Base-by-base conservation (phyloP, 768 basidiomycete genomes). In the Naganishia onofrii region DNA sequence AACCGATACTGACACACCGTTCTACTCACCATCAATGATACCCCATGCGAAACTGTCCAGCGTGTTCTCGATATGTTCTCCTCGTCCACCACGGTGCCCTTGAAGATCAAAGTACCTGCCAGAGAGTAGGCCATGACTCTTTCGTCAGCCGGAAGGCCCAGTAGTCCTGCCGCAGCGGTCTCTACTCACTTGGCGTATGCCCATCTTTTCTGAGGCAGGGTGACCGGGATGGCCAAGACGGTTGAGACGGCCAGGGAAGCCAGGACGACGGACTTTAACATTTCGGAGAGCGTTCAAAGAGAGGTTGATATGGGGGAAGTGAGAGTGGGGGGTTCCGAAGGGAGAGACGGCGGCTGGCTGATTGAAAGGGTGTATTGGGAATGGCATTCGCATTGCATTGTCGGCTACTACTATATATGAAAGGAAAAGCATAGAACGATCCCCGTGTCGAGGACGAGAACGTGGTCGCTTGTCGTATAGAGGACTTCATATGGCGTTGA, bases 41-140 rank as follows among this genome's bases (percentile, higher is more conserved):
- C 86, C 90, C 88, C 89, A 89, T 69, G 90, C 90, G 79, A 91
- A 91, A 70, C 87, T 85, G 1, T 88, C 88, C 31, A 91, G 82
- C 15, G 86, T 88, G 75, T 85, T 91, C 82, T 92, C 90, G 36
- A 88, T 83, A 5, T 86, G 85, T 76, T 89, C 87, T 21, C 90
- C 90, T 77, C 90, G 85, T 71, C 88, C 87, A 36, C 90, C 90
- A 63, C 90, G 86, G 44, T 76, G 75, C 26, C 73, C 75, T 66
- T 76, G 73, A 26, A 76, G 68, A 44, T 76, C 75, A 70, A 74
- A 76, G 73, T 74, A 58, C 38, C 68, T 69, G 60, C n/a, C 9
- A 42, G 23, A 12, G 26, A 36, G 23, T 23, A 32, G 23, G n/a
- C 46, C 60, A 46, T n/a, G 48, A 21, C 19, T 3, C 23, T 6